Evolutionary conservation across 345 rosid genomes (phyloP).

Genomic region (Aethionema arabicum): DNA sequence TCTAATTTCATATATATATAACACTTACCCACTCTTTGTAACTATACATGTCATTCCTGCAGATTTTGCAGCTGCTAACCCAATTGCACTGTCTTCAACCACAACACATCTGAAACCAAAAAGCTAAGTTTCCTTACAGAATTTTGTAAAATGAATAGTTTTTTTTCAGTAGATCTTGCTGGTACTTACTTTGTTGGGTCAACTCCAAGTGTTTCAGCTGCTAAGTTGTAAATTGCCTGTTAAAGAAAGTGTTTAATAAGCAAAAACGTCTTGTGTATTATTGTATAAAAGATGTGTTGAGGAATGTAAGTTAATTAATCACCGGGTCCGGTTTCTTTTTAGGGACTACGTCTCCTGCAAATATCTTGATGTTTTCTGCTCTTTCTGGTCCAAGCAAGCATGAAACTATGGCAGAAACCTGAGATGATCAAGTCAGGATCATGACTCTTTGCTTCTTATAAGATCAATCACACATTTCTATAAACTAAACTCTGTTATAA

Average conservation of each 20-base stretch:
- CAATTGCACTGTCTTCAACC: slow-evolving; percentile 89
- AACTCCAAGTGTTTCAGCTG: slow-evolving; percentile 83
- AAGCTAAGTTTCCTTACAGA: background rate
- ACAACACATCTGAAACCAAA: slow-evolving; percentile 65
- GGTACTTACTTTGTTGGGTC: slow-evolving; percentile 75
- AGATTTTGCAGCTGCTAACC: slow-evolving; percentile 94
- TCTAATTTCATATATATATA: background rate
- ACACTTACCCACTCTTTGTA: slow-evolving; percentile 81
- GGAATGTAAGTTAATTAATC: slow-evolving; percentile 5
- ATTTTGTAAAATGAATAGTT: background rate
- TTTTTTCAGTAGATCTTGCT: background rate
- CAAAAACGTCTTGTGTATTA: background rate
- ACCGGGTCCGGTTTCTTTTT: slow-evolving; percentile 96
- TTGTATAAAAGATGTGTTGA: background rate
- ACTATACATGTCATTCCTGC: slow-evolving; percentile 96
- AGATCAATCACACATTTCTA: slow-evolving; percentile 1
- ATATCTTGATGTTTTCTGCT: slow-evolving; percentile 83
- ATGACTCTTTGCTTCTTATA: background rate
- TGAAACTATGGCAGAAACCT: slow-evolving; percentile 93
- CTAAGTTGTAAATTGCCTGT: slow-evolving; percentile 86
- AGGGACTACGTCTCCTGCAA: slow-evolving; percentile 93
- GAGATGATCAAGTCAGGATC: slow-evolving; percentile 33
- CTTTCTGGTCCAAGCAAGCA: slow-evolving; percentile 84
- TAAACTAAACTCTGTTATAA: background rate
- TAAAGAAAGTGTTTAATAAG: slow-evolving; percentile 7